Base-by-base conservation (phyloP, 2,329 filamentous ascomycete genomes). In the Mycosphaerella sp. region DNA sequence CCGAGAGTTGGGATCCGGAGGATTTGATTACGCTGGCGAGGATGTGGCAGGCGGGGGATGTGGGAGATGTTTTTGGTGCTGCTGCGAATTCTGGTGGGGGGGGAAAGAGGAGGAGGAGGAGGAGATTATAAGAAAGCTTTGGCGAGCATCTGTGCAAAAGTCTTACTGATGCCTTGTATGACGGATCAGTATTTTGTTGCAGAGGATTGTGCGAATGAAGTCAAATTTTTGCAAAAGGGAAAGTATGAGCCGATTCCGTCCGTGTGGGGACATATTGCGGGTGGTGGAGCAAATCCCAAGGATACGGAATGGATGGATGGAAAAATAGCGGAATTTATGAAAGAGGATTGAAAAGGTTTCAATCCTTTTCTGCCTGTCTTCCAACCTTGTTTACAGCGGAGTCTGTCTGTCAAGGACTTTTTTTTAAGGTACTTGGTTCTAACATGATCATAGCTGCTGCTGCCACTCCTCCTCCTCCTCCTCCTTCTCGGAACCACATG, bases 41-140 rank as follows among this genome's bases (percentile, higher is more conserved):
- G 34, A 75, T 71, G 64, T 75, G 73, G 73, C 72, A 74, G 62
- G 59, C 67, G 3, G 73, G 72, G 1, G 72, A 74, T 57, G 65
- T 74, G 29, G 51, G 14, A 21, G 21, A 6, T n/a, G 42, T 29
- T 17, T 17, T 17, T 17, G 14, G 14, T 17, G 14, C 1, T 1
- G 14, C 14, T 17, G 14, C 14, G 1, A 17, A 17, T 17, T 17
- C 14, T 17, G 14, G 14, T 17, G 1, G 14, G 1, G 14, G 14
- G 14, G 14, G 1, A 8, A n/a, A n/a, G n/a, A n/a, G n/a, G n/a
- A n/a, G n/a, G 6, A n/a, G 66, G 66, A 23, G 51, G 64, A 8
- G 67, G 65, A 1, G 63, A 70, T 41, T 47, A 72, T 59, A 61
- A 59, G 1, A 65, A 66, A 45, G 67, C 71, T n/a, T 53, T 75